These are phyloP conservation scores for Citrus sinensis DNA, from an alignment of 345 rosid species.

Conservation along the genomic window DNA sequence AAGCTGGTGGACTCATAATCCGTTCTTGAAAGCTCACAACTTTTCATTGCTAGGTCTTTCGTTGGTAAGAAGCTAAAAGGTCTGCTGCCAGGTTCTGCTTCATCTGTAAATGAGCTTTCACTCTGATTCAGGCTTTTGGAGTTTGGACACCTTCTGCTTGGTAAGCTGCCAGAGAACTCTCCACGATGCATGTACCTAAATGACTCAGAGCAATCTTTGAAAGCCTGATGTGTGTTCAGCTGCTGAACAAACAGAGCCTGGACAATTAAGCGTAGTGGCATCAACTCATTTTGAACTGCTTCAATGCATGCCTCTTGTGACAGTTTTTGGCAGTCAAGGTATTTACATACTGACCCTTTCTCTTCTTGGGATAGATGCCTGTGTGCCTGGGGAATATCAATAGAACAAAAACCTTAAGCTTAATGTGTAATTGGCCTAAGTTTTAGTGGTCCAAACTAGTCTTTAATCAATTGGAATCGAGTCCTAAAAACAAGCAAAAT, in stretches of 20 bases:
- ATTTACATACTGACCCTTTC: constrained; percentile 56
- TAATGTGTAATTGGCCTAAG: not conserved
- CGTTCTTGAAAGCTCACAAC: constrained; percentile 33
- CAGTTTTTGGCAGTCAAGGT: constrained; percentile 70
- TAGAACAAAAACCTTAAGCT: not conserved
- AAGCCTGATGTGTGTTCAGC: constrained; percentile 68
- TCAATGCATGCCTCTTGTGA: constrained; percentile 69
- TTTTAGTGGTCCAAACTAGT: not conserved
- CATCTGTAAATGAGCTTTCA: constrained; percentile 53
- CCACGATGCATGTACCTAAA: constrained; percentile 41
- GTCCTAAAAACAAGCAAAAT: not conserved
- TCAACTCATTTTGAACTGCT: constrained; percentile 75
- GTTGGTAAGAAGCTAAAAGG: constrained; percentile 40
- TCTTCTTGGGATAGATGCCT: constrained; percentile 55
- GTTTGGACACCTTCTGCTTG: constrained; percentile 59
- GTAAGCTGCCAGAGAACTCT: constrained; percentile 50
- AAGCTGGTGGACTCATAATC: constrained; percentile 69
- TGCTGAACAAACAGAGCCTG: constrained; percentile 78
- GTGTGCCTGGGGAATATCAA: constrained; percentile 42
- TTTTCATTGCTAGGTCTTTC: constrained; percentile 33
- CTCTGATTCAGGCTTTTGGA: constrained; percentile 40
- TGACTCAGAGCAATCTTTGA: constrained; percentile 70
- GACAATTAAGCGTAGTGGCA: constrained; percentile 76
- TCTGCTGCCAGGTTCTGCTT: constrained; percentile 33
- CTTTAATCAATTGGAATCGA: no score